Evolutionary conservation across 2,329 filamentous ascomycete species (phyloP).

Genomic region (Arthrobotrys megalospora): DNA sequence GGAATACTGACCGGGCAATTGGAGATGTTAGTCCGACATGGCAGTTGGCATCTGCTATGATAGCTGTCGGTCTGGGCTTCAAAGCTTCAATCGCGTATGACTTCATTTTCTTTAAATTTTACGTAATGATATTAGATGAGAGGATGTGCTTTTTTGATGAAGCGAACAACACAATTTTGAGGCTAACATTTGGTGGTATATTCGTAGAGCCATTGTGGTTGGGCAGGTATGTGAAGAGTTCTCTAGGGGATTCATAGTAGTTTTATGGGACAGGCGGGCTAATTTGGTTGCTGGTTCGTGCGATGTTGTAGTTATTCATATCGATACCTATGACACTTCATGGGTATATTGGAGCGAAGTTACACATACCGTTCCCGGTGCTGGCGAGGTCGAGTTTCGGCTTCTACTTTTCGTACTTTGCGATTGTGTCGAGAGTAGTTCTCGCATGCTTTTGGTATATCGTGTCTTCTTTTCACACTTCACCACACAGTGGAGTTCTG

Average conservation of each 20-base stretch:
- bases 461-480: background rate
- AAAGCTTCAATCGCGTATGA: slow-evolving; percentile 60
- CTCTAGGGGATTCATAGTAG: slow-evolving; percentile 66
- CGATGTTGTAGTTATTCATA: slow-evolving; percentile 54
- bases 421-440: slow-evolving; percentile 68
- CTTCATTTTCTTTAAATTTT: slow-evolving; percentile 61
- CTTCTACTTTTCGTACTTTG: slow-evolving; percentile 69
- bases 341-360: slow-evolving; percentile 69
- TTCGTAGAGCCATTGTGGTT: slow-evolving; percentile 58
- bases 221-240: slow-evolving; percentile 44
- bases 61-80: slow-evolving; percentile 59
- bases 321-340: slow-evolving; percentile 69
- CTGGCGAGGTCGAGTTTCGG: slow-evolving; percentile 70
- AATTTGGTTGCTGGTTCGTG: slow-evolving; percentile 66
- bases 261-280: slow-evolving; percentile 69
- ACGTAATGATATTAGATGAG: slow-evolving; percentile 45
- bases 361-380: slow-evolving; percentile 71
- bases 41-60: slow-evolving; percentile 58
- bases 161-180: slow-evolving; percentile 49
- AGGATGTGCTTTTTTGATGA: too few relatives aligned
- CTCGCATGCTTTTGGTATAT: slow-evolving; percentile 70
- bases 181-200: slow-evolving; percentile 28
- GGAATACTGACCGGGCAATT: slow-evolving; percentile 21
- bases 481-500: background rate
- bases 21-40: slow-evolving; percentile 52